These are phyloP conservation scores for Fusarium oligoseptatum DNA, from an alignment of 2,329 filamentous ascomycete species.

Conservation along the genomic window DNA sequence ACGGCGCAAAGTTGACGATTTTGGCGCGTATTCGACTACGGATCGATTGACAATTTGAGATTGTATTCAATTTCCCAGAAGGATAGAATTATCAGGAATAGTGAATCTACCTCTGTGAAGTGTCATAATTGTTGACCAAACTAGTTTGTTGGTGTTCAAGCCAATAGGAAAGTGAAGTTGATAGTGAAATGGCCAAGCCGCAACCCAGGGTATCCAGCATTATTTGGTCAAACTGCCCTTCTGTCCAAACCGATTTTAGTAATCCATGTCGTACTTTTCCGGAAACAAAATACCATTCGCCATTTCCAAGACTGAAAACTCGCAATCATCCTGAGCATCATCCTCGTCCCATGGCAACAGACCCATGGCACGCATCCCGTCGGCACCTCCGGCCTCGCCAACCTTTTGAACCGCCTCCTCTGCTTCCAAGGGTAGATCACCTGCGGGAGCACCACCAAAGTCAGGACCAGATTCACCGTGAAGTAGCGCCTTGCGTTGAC, in stretches of 20 bases:
- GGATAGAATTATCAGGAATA: conserved; percentile 28
- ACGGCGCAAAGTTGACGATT: conserved; percentile 34
- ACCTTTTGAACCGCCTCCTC: conserved; percentile 55
- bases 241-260: conserved; percentile 8
- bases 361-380: conserved; percentile 57
- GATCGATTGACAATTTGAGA: conserved; percentile 26
- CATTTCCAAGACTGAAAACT: conserved; percentile 53
- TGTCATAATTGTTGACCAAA: background rate
- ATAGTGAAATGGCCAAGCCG: background rate
- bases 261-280: conserved; percentile 50
- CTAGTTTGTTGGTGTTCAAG: background rate
- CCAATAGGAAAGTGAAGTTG: background rate
- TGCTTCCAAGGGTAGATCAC: conserved; percentile 51
- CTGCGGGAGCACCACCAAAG: conserved; percentile 52
- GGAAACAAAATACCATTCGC: conserved; percentile 59
- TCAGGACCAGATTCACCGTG: conserved; percentile 58
- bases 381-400: conserved; percentile 55
- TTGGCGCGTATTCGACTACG: conserved; percentile 23
- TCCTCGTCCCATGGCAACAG: conserved; percentile 57
- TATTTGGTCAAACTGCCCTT: background rate
- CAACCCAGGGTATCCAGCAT: background rate
- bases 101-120: conserved; percentile 5
- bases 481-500: conserved; percentile 58
- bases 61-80: conserved; percentile 31
- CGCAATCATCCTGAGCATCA: conserved; percentile 49